Conservation (phyloP, 23 red algal species). For the Agarophyton chilense region DNA sequence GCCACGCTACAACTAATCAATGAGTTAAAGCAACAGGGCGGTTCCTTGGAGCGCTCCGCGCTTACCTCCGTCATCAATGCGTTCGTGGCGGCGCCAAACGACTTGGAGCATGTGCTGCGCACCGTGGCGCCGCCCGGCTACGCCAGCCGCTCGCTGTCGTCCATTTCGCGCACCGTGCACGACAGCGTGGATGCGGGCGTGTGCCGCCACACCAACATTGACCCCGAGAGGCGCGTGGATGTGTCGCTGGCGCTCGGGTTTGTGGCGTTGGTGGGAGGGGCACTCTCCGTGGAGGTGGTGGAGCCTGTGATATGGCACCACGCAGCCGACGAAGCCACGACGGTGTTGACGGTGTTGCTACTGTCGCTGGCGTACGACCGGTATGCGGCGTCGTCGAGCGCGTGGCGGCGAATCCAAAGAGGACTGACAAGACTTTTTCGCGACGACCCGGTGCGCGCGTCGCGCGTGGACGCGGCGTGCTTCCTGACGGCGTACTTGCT, state of each 20-base stretch:
- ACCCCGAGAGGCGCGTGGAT: conserved; percentile 23
- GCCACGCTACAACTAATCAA: conserved; percentile 24
- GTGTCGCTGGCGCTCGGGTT: conserved; percentile 43
- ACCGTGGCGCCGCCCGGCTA: not conserved
- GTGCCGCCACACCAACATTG: conserved; percentile 20
- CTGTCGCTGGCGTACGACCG: conserved; percentile 47
- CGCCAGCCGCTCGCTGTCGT: not conserved
- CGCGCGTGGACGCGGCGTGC: conserved; percentile 66
- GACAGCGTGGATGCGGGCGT: not conserved
- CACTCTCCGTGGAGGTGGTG: conserved; percentile 65
- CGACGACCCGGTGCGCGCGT: conserved; percentile 74
- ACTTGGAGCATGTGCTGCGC: not conserved
- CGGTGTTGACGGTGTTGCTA: conserved; percentile 43
- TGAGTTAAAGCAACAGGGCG: not conserved
- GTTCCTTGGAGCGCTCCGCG: not conserved
- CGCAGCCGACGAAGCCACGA: conserved; percentile 65
- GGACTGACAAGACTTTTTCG: conserved; percentile 66
- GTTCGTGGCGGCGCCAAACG: not conserved
- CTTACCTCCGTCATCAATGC: conserved; percentile 10
- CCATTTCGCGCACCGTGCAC: not conserved
- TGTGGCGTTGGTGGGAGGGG: conserved; percentile 33
- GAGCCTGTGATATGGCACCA: conserved; percentile 74
- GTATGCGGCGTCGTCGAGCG: conserved; percentile 26
- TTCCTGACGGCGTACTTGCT: conserved; percentile 77
- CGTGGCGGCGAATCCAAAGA: conserved; percentile 47